A percentile compares a stretch with the other conserved stretches of the same genome.
Conservation (phyloP, 129 eudicot genomes). For the Smallanthus sonchifolius region DNA sequence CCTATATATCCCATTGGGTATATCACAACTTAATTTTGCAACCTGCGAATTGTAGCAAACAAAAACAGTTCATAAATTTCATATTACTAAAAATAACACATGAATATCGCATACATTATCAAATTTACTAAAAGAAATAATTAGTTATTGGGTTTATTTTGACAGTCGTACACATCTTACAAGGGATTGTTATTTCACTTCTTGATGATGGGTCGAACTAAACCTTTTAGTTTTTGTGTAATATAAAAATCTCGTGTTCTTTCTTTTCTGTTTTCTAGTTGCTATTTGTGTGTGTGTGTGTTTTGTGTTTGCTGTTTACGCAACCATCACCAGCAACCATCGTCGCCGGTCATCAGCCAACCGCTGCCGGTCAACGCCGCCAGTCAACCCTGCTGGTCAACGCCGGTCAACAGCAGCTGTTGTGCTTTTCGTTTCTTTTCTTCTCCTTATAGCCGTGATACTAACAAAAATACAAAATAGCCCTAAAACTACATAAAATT, state of each 20-base stretch:
- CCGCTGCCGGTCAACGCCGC: too few species aligned
- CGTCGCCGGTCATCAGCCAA: too few species aligned
- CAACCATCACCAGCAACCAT: too few species aligned
- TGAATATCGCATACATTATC: not conserved
- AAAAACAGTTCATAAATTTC: not conserved
- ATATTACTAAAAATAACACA: not conserved
- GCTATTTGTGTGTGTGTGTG: too few species aligned
- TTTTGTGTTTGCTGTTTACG: too few species aligned
- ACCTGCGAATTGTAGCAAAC: constrained; percentile 21
- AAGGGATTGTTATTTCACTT: not conserved
- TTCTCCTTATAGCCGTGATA: not conserved
- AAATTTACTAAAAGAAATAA: not conserved
- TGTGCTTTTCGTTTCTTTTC: too few species aligned
- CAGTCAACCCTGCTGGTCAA: too few species aligned
- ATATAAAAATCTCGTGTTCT: not conserved
- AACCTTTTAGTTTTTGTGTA: not conserved
- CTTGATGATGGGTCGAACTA: not conserved
- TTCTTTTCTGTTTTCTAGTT: too few species aligned
- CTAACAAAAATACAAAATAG: not conserved
- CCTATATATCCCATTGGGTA: constrained; percentile 75
- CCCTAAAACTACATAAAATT: not conserved
- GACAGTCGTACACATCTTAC: not conserved
- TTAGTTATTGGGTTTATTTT: not conserved
- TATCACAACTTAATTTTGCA: constrained; percentile 15
- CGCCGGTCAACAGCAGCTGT: too few species aligned